Evolutionary conservation across 345 rosid genomes (phyloP), one percentile per base, ranked within the genome.

Genomic region (Murraya koenigii): DNA sequence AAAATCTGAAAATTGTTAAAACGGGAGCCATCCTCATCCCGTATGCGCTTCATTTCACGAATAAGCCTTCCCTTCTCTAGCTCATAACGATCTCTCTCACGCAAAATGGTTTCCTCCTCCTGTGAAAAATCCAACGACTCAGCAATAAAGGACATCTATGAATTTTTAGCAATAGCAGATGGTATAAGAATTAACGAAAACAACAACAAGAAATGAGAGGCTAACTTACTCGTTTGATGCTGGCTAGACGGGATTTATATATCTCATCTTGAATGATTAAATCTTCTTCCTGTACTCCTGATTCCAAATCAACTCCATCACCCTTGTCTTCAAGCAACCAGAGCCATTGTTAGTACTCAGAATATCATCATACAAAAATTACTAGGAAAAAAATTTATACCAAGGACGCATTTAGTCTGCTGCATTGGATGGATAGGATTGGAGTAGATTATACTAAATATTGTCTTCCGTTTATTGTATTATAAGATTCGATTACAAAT

Each of bases 11-110:
- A 97, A 80, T 93, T 91, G 85, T 97, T 97, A 86, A 97, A 97
- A 72, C 97, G 98, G 71, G 98, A 97, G 67, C 98, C 95, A 87
- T 97, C 99, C 86, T 97, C 98, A 84, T 97, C 99, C 69, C 98
- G 84, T 79, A 97, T 89, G 69, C 98, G 92, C 83, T 97, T 97
- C 97, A 97, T 93, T 86, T 97, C 99, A 79, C 97, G 91, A 79
- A 97, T 94, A 55, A 97, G 97, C 82, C 93, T 88, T 66, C 97
- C 99, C 89, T 93, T 97, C 84, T 97, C 99, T 72, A 94, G 85
- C 81, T 92, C 98, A 82, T 91, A 94, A 66, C 97, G 95, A 79
- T 97, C 99, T 82, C 98, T 94, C 90, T 97, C 99, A 71, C 98
- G 97, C 83, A 94, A 80, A 74, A 94, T 66, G 77, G 58, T 80